phyloP scores from a whole-genome alignment of 2,329 filamentous ascomycete species.

The Fusarium sp. region DNA sequence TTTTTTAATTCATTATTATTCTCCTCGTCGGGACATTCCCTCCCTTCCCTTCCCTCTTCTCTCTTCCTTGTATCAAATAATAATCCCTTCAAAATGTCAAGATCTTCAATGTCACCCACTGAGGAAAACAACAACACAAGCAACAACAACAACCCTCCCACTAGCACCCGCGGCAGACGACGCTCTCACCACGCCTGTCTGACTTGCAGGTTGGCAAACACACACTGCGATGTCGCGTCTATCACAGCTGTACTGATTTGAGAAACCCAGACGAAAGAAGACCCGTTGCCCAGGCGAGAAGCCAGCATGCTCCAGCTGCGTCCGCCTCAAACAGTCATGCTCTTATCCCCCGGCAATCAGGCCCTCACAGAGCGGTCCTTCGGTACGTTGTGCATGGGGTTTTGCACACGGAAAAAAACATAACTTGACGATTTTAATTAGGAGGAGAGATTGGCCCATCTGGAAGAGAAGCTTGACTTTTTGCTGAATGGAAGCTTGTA shows the following conservation, averaged over 20 bases:
- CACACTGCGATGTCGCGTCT: not conserved
- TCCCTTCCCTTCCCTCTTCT: not conserved
- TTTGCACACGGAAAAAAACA: slow-evolving; percentile 1
- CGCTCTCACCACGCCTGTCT: slow-evolving; percentile 58
- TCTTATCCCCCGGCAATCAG: slow-evolving; percentile 56
- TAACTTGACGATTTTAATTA: slow-evolving; percentile 46
- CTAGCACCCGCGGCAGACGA: slow-evolving; percentile 49
- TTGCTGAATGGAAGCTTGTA: slow-evolving; percentile 58
- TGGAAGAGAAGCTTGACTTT: slow-evolving; percentile 65
- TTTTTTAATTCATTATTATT: slow-evolving; percentile 2
- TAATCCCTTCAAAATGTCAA: slow-evolving; percentile 6
- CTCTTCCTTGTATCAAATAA: not conserved
- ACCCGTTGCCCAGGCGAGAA: slow-evolving; percentile 64
- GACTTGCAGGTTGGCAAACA: slow-evolving; percentile 58
- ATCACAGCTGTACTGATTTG: not conserved
- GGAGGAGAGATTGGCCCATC: slow-evolving; percentile 63
- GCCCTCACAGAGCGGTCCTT: slow-evolving; percentile 55
- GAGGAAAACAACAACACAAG: slow-evolving; percentile 42
- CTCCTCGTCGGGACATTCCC: not conserved
- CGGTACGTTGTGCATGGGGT: slow-evolving; percentile 52
- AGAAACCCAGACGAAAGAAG: slow-evolving; percentile 57
- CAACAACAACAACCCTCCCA: slow-evolving; percentile 17
- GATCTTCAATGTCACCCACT: slow-evolving; percentile 48
- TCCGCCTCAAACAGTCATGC: slow-evolving; percentile 60
- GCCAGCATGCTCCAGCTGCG: slow-evolving; percentile 63